Percentiles rank a stretch among this genome's conserved stretches.
phyloP scores from a whole-genome alignment of 768 basidiomycete genomes.

The Mycena kentingensis region DNA sequence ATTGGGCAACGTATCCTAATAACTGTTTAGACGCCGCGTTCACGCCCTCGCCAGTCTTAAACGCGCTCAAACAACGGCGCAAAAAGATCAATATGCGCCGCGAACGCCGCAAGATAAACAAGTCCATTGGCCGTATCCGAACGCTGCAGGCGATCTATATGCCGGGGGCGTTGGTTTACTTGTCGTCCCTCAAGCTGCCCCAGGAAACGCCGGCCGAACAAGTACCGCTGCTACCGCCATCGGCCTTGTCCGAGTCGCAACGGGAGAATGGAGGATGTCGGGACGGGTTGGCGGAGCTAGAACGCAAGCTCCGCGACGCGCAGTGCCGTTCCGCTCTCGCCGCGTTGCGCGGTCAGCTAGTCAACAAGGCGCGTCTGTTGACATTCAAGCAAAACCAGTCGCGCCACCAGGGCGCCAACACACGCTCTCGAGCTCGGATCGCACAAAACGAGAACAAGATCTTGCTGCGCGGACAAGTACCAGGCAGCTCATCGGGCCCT shows the following conservation, averaged over 20 bases:
- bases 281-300: not conserved
- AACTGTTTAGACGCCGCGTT: not conserved
- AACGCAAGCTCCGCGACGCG: slow-evolving; percentile 3
- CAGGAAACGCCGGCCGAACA: not conserved
- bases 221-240: slow-evolving; percentile 1
- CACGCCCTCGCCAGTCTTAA: slow-evolving; percentile 3
- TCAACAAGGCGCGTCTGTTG: slow-evolving; percentile 2
- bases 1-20: not conserved
- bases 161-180: not conserved
- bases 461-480: slow-evolving; percentile 7
- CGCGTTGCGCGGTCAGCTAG: slow-evolving; percentile 8
- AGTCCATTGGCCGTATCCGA: not conserved
- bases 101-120: not conserved
- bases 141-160: not conserved
- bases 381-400: not conserved
- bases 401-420: slow-evolving; percentile 8
- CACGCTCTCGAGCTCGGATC: slow-evolving; percentile 6
- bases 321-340: slow-evolving; percentile 10
- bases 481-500: slow-evolving; percentile 8
- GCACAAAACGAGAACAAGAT: slow-evolving; percentile 12
- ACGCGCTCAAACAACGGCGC: not conserved
- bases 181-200: not conserved
- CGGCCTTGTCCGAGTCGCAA: not conserved
- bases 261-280: not conserved
- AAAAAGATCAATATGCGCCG: not conserved